These are phyloP conservation scores for Meyerozyma carpophila DNA, from an alignment of 1,139 yeast genomes.

Conservation along the genomic window DNA sequence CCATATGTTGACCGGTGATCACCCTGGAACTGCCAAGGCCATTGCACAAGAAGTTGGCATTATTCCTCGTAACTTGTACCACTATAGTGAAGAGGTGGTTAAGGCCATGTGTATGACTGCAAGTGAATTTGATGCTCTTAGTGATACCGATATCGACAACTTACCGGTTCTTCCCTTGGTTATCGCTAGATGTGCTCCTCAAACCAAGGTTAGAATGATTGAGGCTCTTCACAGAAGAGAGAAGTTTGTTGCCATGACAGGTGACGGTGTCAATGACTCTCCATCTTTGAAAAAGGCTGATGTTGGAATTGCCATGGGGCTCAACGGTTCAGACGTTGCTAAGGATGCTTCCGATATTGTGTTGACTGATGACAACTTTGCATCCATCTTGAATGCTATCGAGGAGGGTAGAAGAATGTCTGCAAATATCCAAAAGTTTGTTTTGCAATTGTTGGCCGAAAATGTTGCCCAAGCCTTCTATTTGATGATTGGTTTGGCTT, in stretches of 20 bases:
- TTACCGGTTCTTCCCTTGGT: conserved; percentile 73
- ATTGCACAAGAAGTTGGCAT: conserved; percentile 86
- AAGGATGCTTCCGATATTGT: conserved; percentile 78
- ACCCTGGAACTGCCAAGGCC: conserved; percentile 76
- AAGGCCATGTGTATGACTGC: conserved; percentile 75
- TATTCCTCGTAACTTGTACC: conserved; percentile 62
- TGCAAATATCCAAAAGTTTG: conserved; percentile 75
- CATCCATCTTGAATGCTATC: conserved; percentile 70
- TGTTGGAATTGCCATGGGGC: conserved; percentile 86
- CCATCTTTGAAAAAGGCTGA: conserved; percentile 78
- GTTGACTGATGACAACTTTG: conserved; percentile 70
- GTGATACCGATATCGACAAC: conserved; percentile 58
- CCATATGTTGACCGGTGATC: conserved; percentile 84
- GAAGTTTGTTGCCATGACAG: conserved; percentile 79
- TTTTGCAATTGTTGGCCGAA: conserved; percentile 71
- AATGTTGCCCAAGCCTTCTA: conserved; percentile 76
- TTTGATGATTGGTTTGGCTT: conserved; percentile 67
- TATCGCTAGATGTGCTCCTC: conserved; percentile 83
- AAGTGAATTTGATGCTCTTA: conserved; percentile 58
- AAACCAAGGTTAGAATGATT: conserved; percentile 78
- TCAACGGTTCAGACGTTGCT: conserved; percentile 77
- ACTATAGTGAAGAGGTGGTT: conserved; percentile 57
- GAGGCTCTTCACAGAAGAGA: conserved; percentile 73
- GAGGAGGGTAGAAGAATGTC: conserved; percentile 85
- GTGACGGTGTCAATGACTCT: conserved; percentile 84